Evolutionary conservation across 2,329 filamentous ascomycete species (phyloP).

Genomic region (Metarhizium robertsii): DNA sequence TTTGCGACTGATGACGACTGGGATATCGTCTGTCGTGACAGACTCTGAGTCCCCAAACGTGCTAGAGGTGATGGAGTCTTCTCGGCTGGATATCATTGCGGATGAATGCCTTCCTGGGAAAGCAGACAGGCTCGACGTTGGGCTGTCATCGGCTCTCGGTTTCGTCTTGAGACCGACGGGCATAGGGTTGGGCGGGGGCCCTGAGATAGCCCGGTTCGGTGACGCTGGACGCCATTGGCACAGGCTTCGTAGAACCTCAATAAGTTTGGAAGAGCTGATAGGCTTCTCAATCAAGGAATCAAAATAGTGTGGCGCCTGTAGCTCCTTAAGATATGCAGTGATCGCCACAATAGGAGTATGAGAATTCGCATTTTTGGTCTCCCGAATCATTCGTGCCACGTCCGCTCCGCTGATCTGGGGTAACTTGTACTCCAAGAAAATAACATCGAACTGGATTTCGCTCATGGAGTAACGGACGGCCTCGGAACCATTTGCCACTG

Average conservation of each 20-base stretch:
- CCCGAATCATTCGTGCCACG: conserved; percentile 93
- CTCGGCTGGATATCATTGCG: conserved; percentile 72
- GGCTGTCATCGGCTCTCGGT: conserved; percentile 64
- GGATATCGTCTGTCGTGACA: conserved; percentile 66
- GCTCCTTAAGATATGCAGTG: conserved; percentile 94
- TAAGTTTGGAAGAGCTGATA: conserved; percentile 83
- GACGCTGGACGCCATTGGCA: conserved; percentile 87
- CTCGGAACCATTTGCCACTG: conserved; percentile 81
- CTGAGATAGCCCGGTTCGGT: conserved; percentile 31
- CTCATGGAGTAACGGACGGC: conserved; percentile 90
- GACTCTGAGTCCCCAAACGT: conserved; percentile 82
- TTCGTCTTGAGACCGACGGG: conserved; percentile 57
- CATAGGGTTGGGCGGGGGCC: conserved; percentile 47
- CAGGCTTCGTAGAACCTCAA: conserved; percentile 74
- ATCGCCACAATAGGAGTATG: conserved; percentile 94
- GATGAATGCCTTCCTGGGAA: conserved; percentile 63
- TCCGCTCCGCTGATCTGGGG: conserved; percentile 93
- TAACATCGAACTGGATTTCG: conserved; percentile 97
- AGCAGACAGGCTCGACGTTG: conserved; percentile 66
- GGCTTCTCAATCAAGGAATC: conserved; percentile 95
- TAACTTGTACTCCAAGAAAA: conserved; percentile 94
- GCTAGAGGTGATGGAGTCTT: conserved; percentile 82
- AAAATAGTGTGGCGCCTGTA: conserved; percentile 92
- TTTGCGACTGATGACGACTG: conserved; percentile 66
- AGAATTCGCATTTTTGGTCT: conserved; percentile 90